Evolutionary conservation across 2,329 filamentous ascomycete species (phyloP), one percentile per base, ranked within the genome.

Genomic region (Rugonectria rugulosa): DNA sequence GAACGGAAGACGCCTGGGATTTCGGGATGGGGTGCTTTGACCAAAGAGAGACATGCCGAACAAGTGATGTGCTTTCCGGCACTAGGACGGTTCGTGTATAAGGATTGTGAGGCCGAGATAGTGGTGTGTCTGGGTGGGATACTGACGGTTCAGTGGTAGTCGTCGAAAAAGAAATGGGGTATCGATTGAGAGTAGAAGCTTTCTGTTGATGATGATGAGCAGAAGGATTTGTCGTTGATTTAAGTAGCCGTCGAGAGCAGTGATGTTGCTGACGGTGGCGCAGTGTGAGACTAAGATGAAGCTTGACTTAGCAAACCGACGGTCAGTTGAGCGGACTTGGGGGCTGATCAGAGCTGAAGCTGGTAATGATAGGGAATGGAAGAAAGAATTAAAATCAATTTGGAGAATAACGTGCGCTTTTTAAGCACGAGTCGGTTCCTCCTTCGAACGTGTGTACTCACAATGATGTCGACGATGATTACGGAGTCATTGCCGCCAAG

Each of bases 211-310:
- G n/a, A n/a, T n/a, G n/a, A n/a, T n/a, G n/a, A n/a, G n/a, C n/a
- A n/a, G n/a, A n/a, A n/a, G n/a, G n/a, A 32, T 32, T 32, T 27
- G 26, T 6, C 26, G 26, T 6, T 27, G 26, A 11, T 27, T 27
- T 27, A 7, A 7, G 26, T 27, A 27, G 11, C 11, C n/a, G n/a
- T n/a, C n/a, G n/a, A n/a, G n/a, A n/a, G n/a, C n/a, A n/a, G n/a
- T n/a, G n/a, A n/a, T n/a, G n/a, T n/a, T n/a, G n/a, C 53, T 47
- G 47, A 53, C 8, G 12, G 53, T 52, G 53, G 53, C 53, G 47
- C 27, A 56, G 53, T 24, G 44, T 38, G 40, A 27, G 26, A 34
- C 12, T 32, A 14, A 32, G 29, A 14, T 7, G 26, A 12, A 12
- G 45, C 29, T 32, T 36, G 23, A 9, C 11, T 47, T 45, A 54